Conservation (phyloP, 108 stramenopile genomes). For the Ochromonas danica region DNA sequence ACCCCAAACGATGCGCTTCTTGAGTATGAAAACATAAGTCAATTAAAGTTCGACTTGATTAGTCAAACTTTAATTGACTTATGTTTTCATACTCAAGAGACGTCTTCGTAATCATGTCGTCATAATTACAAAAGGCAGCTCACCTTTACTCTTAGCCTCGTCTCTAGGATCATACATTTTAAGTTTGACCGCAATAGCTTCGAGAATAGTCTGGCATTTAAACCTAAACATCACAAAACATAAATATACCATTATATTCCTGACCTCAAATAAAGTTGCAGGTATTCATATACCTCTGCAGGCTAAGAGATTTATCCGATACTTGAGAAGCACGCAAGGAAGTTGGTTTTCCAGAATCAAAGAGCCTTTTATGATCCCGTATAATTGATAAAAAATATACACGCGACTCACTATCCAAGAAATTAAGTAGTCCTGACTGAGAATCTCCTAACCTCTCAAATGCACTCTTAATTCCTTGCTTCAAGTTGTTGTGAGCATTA, state of each 20-base stretch:
- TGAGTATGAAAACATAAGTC: constrained; percentile 17
- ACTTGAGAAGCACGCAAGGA: constrained; percentile 14
- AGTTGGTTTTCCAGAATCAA: constrained; percentile 16
- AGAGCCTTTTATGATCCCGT: constrained; percentile 15
- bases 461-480: constrained; percentile 15
- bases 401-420: constrained; percentile 14
- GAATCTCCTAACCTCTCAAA: constrained; percentile 15
- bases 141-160: constrained; percentile 14
- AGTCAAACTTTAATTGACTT: constrained; percentile 17
- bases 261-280: constrained; percentile 16
- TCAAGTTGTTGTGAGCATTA: constrained; percentile 16
- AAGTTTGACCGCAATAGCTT: constrained; percentile 15
- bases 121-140: constrained; percentile 16
- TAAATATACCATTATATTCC: constrained; percentile 17
- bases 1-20: constrained; percentile 13
- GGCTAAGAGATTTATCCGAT: constrained; percentile 15
- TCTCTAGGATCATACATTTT: constrained; percentile 17
- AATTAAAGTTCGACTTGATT: constrained; percentile 10
- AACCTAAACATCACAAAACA: constrained; percentile 17
- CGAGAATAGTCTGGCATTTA: constrained; percentile 15
- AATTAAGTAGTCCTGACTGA: constrained; percentile 16
- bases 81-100: constrained; percentile 10
- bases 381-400: constrained; percentile 18
- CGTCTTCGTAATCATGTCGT: constrained; percentile 15
- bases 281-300: constrained; percentile 15